Evolutionary conservation across 2,329 filamentous ascomycete species (phyloP).

Genomic region (Monosporascus sp.): DNA sequence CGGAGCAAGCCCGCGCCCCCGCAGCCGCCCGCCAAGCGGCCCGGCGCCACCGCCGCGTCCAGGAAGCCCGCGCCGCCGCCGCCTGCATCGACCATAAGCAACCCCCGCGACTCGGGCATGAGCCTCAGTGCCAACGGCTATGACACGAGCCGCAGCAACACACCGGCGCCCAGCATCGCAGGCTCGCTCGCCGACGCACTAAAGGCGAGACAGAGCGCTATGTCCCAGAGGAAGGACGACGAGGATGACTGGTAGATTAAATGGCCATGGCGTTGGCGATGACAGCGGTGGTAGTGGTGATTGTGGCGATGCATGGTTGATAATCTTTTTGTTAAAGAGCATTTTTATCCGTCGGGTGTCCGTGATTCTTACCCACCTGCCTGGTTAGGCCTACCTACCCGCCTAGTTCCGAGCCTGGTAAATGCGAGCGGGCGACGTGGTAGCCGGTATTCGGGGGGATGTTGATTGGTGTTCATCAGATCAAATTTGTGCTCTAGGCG

Average conservation of each 20-base stretch:
- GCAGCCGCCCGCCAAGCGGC: slow-evolving; percentile 74
- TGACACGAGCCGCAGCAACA: slow-evolving; percentile 62
- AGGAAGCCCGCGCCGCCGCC: slow-evolving; percentile 64
- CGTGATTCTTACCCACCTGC: too few relatives aligned
- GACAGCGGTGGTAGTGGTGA: too few relatives aligned
- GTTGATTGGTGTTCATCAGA: too few relatives aligned
- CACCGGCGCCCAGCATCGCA: slow-evolving; percentile 65
- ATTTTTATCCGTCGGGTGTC: too few relatives aligned
- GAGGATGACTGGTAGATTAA: slow-evolving; percentile 61
- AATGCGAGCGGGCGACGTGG: too few relatives aligned
- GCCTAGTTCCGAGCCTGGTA: too few relatives aligned
- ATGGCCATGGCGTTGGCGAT: neutral
- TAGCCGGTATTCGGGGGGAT: too few relatives aligned
- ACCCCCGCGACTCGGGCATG: slow-evolving; percentile 67
- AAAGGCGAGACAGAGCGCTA: slow-evolving; percentile 68
- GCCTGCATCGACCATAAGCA: too few relatives aligned
- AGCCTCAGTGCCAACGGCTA: slow-evolving; percentile 54
- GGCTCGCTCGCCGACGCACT: slow-evolving; percentile 76
- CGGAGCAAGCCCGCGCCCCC: slow-evolving; percentile 67
- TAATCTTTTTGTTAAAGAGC: too few relatives aligned
- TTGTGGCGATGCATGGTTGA: too few relatives aligned
- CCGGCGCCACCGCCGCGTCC: slow-evolving; percentile 44
- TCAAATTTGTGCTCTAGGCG: too few relatives aligned
- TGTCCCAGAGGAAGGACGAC: slow-evolving; percentile 64
- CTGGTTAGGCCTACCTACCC: too few relatives aligned